Evolutionary conservation across 23 red algal genomes (phyloP).

Genomic region (Agarophyton chilense): DNA sequence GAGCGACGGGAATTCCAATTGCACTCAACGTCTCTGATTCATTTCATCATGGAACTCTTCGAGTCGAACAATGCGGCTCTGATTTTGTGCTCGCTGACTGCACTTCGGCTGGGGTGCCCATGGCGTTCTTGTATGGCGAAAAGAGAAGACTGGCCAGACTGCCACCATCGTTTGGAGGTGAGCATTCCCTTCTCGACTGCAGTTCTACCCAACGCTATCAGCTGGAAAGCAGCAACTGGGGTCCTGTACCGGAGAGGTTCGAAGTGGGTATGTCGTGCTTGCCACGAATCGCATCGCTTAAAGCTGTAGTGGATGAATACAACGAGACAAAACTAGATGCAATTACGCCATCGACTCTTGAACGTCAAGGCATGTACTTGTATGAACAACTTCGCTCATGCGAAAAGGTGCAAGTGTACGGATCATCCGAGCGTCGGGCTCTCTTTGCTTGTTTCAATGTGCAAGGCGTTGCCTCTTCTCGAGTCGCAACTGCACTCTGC

Average conservation of each 20-base stretch:
- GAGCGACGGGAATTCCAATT: neutral
- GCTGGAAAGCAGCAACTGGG: conserved; percentile 25
- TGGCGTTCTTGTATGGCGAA: conserved; percentile 40
- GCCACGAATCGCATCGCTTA: neutral
- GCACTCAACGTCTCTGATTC: conserved; percentile 14
- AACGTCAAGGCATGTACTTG: neutral
- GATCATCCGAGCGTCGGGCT: neutral
- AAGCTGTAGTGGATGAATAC: neutral
- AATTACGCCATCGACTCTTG: neutral
- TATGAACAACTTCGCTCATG: conserved; percentile 18
- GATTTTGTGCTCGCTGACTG: conserved; percentile 28
- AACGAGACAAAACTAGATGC: neutral
- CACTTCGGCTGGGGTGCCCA: conserved; percentile 14
- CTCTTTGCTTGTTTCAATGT: conserved; percentile 48
- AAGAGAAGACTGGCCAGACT: neutral
- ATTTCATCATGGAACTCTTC: neutral
- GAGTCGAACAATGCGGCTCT: neutral
- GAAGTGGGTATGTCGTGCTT: conserved; percentile 23
- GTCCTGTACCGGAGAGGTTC: conserved; percentile 36
- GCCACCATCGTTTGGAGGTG: conserved; percentile 34
- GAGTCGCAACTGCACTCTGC: neutral
- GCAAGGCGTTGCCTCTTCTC: neutral
- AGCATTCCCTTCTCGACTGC: neutral
- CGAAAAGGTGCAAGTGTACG: conserved; percentile 17
- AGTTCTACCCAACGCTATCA: neutral